A percentile compares a stretch with the other conserved stretches of the same genome.
phyloP scores from a whole-genome alignment of 306 rosid genomes.

The Castanea sativa region DNA sequence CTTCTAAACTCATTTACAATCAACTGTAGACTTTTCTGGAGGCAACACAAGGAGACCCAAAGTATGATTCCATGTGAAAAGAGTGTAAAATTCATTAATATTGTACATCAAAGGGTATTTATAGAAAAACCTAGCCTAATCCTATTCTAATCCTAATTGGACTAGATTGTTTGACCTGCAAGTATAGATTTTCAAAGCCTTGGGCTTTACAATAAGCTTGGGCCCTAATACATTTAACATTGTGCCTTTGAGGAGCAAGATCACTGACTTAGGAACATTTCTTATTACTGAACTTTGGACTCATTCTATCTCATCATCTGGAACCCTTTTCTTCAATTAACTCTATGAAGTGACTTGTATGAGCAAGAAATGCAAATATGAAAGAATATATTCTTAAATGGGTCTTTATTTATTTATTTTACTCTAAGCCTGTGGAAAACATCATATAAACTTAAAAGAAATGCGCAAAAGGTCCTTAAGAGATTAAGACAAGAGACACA shows the following conservation, averaged over 20 bases:
- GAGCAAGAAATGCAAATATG: not conserved
- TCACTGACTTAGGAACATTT: not conserved
- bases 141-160: too few relatives aligned
- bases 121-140: too few relatives aligned
- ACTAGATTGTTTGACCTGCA: too few relatives aligned
- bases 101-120: too few relatives aligned
- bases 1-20: too few relatives aligned
- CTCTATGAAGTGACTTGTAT: not conserved
- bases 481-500: not conserved
- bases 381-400: not conserved
- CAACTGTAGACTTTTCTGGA: too few relatives aligned
- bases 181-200: too few relatives aligned
- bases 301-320: not conserved
- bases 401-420: not conserved
- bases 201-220: too few relatives aligned
- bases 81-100: too few relatives aligned
- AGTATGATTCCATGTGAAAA: too few relatives aligned
- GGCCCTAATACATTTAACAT: too few relatives aligned
- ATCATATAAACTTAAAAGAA: not conserved
- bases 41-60: too few relatives aligned
- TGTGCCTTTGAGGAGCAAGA: not conserved
- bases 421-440: not conserved
- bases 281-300: not conserved
- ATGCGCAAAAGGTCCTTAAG: not conserved
- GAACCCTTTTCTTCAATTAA: not conserved